Conservation (phyloP, 2,329 filamentous ascomycete species). For the Penicillium capsulatum region DNA sequence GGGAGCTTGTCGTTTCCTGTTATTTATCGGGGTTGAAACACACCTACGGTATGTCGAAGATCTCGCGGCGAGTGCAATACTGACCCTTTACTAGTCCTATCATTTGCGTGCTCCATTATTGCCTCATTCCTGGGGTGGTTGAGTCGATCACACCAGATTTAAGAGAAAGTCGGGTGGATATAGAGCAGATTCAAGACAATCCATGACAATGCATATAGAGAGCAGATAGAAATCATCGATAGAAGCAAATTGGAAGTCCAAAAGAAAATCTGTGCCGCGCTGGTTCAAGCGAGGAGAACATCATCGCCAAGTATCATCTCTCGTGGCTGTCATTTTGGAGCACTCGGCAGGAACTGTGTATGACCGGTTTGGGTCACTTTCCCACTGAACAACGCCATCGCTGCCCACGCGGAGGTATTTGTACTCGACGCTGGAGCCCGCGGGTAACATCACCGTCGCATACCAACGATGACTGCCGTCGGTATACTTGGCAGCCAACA, state of each 20-base stretch:
- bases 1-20: conserved; percentile 27
- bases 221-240: too few species aligned
- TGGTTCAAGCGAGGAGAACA: too few species aligned
- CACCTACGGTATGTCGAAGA: conserved; percentile 23
- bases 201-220: too few species aligned
- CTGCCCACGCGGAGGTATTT: conserved; percentile 62
- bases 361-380: conserved; percentile 51
- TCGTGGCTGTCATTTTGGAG: conserved; percentile 26
- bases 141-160: conserved; percentile 17
- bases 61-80: not conserved
- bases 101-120: conserved; percentile 16
- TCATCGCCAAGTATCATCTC: conserved; percentile 40
- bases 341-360: conserved; percentile 42
- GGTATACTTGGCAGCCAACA: conserved; percentile 60
- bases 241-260: not conserved
- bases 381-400: conserved; percentile 59
- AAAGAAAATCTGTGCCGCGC: too few species aligned
- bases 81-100: conserved; percentile 11
- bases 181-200: too few species aligned
- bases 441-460: conserved; percentile 51
- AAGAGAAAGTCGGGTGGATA: too few species aligned
- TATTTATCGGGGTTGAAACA: conserved; percentile 28
- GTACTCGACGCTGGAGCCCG: conserved; percentile 58
- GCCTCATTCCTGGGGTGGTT: conserved; percentile 19
- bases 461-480: conserved; percentile 59